Evolutionary conservation across 108 stramenopile species (phyloP).

Genomic region (Bacterosira constricta): DNA sequence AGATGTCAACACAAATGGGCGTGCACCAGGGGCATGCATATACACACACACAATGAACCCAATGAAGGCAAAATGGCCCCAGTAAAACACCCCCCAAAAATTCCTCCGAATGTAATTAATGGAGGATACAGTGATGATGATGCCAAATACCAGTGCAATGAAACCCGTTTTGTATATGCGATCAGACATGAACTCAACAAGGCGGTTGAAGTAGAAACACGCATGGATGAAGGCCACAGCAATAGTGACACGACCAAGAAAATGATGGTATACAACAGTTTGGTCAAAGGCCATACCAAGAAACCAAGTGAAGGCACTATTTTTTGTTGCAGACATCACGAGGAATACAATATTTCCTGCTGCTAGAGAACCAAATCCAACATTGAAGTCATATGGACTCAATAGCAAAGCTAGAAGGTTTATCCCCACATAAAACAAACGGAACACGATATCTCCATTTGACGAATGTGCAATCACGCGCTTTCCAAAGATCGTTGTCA

Average conservation of each 20-base stretch:
- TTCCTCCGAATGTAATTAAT: constrained; percentile 25
- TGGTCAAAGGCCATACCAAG: constrained; percentile 33
- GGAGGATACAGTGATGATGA: constrained; percentile 25
- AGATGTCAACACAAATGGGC: constrained; percentile 22
- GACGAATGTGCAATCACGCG: constrained; percentile 10
- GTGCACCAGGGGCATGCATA: constrained; percentile 27
- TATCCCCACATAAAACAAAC: constrained; percentile 7
- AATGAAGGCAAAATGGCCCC: constrained; percentile 29
- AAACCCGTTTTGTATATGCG: constrained; percentile 21
- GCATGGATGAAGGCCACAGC: constrained; percentile 17
- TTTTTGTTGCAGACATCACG: constrained; percentile 24
- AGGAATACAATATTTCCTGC: constrained; percentile 35
- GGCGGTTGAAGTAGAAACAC: constrained; percentile 18
- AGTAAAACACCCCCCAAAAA: constrained; percentile 30
- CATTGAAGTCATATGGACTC: constrained; percentile 22
- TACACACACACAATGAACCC: constrained; percentile 28
- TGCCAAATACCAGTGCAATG: constrained; percentile 12
- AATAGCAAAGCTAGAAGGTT: constrained; percentile 17
- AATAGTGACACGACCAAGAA: constrained; percentile 26
- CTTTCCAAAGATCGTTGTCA: neutral
- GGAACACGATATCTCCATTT: constrained; percentile 7
- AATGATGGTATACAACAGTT: constrained; percentile 28
- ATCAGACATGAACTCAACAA: constrained; percentile 23
- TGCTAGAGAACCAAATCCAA: constrained; percentile 35
- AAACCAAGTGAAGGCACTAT: constrained; percentile 25